Conservation (phyloP, 495 filamentous ascomycete species). For the Aspergillus biplanus region DNA sequence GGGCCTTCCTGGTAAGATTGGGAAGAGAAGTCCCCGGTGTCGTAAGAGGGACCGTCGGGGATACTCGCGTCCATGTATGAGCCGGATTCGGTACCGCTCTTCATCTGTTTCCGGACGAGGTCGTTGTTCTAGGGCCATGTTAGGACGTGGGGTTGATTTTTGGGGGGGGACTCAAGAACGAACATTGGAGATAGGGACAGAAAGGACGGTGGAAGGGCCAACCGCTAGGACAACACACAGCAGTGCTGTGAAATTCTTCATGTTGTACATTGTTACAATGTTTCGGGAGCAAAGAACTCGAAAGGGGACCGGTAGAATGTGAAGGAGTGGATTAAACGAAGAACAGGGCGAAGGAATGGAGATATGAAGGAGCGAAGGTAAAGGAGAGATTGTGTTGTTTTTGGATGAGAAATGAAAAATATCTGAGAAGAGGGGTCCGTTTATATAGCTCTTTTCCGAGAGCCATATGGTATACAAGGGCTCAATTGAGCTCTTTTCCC, state of each 20-base stretch:
- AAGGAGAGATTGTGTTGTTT: constrained; percentile 19
- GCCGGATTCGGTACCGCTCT: constrained; percentile 33
- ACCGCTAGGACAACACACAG: constrained; percentile 42
- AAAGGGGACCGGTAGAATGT: constrained; percentile 23
- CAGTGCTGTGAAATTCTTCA: constrained; percentile 38
- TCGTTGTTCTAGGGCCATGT: constrained; percentile 6
- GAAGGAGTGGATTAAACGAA: constrained; percentile 8
- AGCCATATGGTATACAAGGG: background rate
- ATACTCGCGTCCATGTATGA: constrained; percentile 32
- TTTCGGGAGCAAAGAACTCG: background rate
- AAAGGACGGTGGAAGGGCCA: constrained; percentile 38
- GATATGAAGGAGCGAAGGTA: constrained; percentile 20
- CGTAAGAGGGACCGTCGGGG: constrained; percentile 34
- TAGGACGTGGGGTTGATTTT: background rate
- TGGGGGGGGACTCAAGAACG: background rate
- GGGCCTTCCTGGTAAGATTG: constrained; percentile 23
- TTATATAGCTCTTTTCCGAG: constrained; percentile 18
- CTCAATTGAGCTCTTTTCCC: no score
- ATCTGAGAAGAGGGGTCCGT: background rate
- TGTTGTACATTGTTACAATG: constrained; percentile 33
- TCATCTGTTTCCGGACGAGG: constrained; percentile 24
- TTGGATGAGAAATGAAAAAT: background rate
- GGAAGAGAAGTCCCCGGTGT: constrained; percentile 26
- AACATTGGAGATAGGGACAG: constrained; percentile 33
- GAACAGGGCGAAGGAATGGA: constrained; percentile 17